Conservation (phyloP, 208 protist genomes). For the Acanthamoeba culbertsoni region DNA sequence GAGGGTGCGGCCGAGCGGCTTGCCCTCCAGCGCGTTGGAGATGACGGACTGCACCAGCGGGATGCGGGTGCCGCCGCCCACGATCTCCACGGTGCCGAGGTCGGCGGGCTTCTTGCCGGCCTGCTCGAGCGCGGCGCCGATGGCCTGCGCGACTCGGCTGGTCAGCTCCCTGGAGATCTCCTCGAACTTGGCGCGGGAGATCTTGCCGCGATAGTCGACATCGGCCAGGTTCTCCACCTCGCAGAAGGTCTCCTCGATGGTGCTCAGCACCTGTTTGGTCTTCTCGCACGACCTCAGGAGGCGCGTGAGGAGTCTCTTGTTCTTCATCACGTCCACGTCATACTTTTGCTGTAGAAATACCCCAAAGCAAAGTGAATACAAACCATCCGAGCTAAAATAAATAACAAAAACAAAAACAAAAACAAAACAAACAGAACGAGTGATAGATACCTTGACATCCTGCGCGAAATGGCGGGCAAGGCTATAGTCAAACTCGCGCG, state of each 20-base stretch:
- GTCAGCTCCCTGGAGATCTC: slow-evolving; percentile 38
- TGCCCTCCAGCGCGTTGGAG: background rate
- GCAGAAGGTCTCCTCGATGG: slow-evolving; percentile 50
- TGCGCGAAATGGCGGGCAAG: slow-evolving; percentile 20
- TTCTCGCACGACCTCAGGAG: background rate
- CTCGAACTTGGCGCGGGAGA: slow-evolving; percentile 34
- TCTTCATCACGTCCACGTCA: background rate
- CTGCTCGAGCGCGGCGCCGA: background rate
- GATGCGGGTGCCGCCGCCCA: slow-evolving; percentile 12
- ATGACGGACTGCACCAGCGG: background rate
- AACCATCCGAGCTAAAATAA: background rate
- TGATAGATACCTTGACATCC: background rate
- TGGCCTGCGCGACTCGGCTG: background rate
- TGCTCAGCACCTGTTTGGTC: slow-evolving; percentile 43
- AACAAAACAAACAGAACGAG: background rate
- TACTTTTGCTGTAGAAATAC: slow-evolving; percentile 8
- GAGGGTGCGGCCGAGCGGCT: background rate
- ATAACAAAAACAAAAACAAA: background rate
- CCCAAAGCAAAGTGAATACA: background rate
- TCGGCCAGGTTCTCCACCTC: slow-evolving; percentile 47
- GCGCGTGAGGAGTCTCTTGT: background rate
- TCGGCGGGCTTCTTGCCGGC: background rate
- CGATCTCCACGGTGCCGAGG: slow-evolving; percentile 7
- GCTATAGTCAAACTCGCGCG: slow-evolving; percentile 11
- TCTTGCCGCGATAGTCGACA: slow-evolving; percentile 23